Evolutionary conservation across 2,329 filamentous ascomycete species (phyloP), one percentile per base, ranked within the genome.

Genomic region (Fusarium vanettenii): DNA sequence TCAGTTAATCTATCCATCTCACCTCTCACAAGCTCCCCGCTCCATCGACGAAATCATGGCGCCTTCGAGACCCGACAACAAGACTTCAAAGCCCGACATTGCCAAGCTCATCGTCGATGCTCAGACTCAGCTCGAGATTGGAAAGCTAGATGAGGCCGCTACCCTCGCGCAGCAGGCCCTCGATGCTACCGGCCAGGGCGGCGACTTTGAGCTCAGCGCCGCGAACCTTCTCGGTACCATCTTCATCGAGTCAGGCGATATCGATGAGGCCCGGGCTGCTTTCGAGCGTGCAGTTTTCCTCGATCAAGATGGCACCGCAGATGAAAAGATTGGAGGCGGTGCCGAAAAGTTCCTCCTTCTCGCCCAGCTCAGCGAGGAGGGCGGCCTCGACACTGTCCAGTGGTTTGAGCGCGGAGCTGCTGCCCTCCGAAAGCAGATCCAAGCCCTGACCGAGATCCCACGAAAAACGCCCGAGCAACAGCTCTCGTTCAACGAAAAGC

Each of bases 341-440:
- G 91, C 95, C 0, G 96, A 98, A 81, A 98, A 98, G 85, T 98
- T 98, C 80, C 85, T 98, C 59, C 97, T 95, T 90, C 87, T 99
- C 68, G 97, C 97, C 73, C 97, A 99, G 84, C 88, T 99, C 79
- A 97, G 90, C 81, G 90, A 92, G 70, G 88, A 92, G 56, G 92
- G 92, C 39, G 92, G 92, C 2, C 83, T 87, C 56, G 91, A 93
- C 79, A 92, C 90, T 76, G 89, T 94, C 16, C 74, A 78, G 63
- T 94, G 92, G 92, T 93, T 90, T 79, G 90, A 92, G 81, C 88
- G 87, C 75, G 94, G 95, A 14, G 93, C 94, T 0, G 86, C 88
- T 43, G 91, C 93, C 61, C 86, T 99, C 79, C 90, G 94, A 80
- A 85, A 87, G 73, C 92, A 93, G 81, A 92, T 97, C 74, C 90